Percentiles rank a stretch among this genome's conserved stretches.
Evolutionary conservation across 768 basidiomycete genomes (phyloP).

Genomic region (Hypsizygus marmoreus): DNA sequence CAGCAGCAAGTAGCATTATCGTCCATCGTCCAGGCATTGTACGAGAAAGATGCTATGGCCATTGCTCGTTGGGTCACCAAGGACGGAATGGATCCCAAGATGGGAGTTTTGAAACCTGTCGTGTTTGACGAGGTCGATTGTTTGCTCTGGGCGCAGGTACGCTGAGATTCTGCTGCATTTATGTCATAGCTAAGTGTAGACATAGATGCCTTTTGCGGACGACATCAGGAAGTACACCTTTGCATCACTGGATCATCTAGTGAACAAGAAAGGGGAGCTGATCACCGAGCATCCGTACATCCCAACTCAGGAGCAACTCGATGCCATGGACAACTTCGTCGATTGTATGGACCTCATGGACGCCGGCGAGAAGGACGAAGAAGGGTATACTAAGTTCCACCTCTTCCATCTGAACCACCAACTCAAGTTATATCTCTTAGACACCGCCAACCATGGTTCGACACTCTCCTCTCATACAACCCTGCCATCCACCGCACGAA

Average conservation of each 20-base stretch:
- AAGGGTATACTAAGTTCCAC: conserved; percentile 52
- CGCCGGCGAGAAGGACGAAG: conserved; percentile 73
- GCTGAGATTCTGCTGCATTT: not conserved
- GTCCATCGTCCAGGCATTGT: conserved; percentile 85
- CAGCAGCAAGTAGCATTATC: conserved; percentile 84
- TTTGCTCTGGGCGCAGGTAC: conserved; percentile 81
- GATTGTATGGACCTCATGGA: conserved; percentile 86
- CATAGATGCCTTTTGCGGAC: conserved; percentile 94
- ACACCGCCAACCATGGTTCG: conserved; percentile 71
- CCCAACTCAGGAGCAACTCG: conserved; percentile 74
- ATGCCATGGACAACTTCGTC: conserved; percentile 86
- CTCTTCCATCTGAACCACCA: conserved; percentile 1
- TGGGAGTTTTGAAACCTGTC: conserved; percentile 74
- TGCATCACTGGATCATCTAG: conserved; percentile 71
- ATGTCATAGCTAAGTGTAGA: no score
- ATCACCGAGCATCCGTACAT: conserved; percentile 80
- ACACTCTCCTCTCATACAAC: conserved; percentile 76
- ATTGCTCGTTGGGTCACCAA: conserved; percentile 81
- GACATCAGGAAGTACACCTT: conserved; percentile 89
- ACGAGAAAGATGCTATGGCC: conserved; percentile 62
- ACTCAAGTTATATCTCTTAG: conserved; percentile 36
- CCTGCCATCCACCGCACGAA: conserved; percentile 90
- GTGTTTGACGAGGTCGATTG: conserved; percentile 72
- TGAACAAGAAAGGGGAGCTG: conserved; percentile 73
- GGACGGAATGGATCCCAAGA: conserved; percentile 78